Evolutionary conservation across 345 rosid genomes (phyloP).

Genomic region (Physaria fendleri): DNA sequence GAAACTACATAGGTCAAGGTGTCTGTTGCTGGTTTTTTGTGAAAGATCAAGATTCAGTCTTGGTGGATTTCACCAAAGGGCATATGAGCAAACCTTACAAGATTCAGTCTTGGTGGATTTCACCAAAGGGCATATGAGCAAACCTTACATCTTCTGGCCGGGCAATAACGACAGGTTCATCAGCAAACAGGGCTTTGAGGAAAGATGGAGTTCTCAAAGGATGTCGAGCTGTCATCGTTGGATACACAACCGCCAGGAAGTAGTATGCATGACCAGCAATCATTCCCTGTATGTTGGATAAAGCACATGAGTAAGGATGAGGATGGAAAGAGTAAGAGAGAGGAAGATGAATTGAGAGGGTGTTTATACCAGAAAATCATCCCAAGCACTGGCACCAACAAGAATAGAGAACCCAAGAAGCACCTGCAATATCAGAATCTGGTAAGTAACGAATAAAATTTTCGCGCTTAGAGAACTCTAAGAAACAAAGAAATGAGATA

Average conservation of each 20-base stretch:
- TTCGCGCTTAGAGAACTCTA: neutral
- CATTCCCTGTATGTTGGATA: conserved; percentile 67
- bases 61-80: conserved; percentile 62
- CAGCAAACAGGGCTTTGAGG: conserved; percentile 75
- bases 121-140: conserved; percentile 64
- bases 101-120: conserved; percentile 63
- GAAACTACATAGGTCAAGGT: too few species aligned
- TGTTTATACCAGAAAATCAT: conserved; percentile 70
- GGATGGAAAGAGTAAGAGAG: neutral
- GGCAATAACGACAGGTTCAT: conserved; percentile 74
- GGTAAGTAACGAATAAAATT: neutral
- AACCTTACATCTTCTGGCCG: conserved; percentile 73
- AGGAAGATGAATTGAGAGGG: neutral
- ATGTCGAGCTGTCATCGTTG: conserved; percentile 68
- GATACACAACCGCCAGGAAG: conserved; percentile 90
- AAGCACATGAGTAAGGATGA: neutral
- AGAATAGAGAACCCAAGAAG: conserved; percentile 93
- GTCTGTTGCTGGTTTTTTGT: neutral
- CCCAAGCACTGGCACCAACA: conserved; percentile 96
- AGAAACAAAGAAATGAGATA: neutral
- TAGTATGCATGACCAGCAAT: conserved; percentile 98
- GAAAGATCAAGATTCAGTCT: conserved; percentile 39
- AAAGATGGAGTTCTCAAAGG: conserved; percentile 80
- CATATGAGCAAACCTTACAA: conserved; percentile 72
- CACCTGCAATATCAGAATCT: conserved; percentile 42